Conservation (phyloP, 768 basidiomycete genomes). For the Pleurotus citrinopileatus region DNA sequence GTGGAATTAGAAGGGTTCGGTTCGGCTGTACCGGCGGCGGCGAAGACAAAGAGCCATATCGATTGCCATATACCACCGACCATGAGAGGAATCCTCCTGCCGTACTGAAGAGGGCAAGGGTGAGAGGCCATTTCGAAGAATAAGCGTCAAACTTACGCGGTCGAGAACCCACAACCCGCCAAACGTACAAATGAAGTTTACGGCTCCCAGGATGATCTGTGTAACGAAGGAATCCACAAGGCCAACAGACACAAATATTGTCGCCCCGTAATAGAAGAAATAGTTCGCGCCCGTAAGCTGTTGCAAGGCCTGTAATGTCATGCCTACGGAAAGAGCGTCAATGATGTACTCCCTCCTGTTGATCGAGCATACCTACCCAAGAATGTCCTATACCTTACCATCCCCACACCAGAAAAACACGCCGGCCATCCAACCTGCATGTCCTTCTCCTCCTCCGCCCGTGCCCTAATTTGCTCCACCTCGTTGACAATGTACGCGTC, state of each 20-base stretch:
- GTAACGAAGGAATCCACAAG: slow-evolving; percentile 64
- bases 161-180: slow-evolving; percentile 75
- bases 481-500: slow-evolving; percentile 44
- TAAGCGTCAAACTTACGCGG: slow-evolving; percentile 29
- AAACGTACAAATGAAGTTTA: slow-evolving; percentile 73
- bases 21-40: slow-evolving; percentile 64
- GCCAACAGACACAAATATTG: slow-evolving; percentile 66
- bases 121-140: neutral
- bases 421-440: slow-evolving; percentile 60
- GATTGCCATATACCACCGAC: slow-evolving; percentile 70
- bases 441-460: slow-evolving; percentile 46
- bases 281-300: slow-evolving; percentile 73
- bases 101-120: slow-evolving; percentile 40
- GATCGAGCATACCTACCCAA: slow-evolving; percentile 30
- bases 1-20: slow-evolving; percentile 40
- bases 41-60: slow-evolving; percentile 70
- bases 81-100: slow-evolving; percentile 62
- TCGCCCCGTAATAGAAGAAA: slow-evolving; percentile 68
- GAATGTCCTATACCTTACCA: slow-evolving; percentile 61
- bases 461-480: slow-evolving; percentile 52
- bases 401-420: slow-evolving; percentile 55
- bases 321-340: slow-evolving; percentile 29
- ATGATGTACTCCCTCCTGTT: neutral
- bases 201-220: slow-evolving; percentile 73
- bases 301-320: slow-evolving; percentile 66